Percentiles rank a stretch among this genome's conserved stretches.
phyloP scores from a whole-genome alignment of 129 eudicot genomes.

The Escallonia rubra region DNA sequence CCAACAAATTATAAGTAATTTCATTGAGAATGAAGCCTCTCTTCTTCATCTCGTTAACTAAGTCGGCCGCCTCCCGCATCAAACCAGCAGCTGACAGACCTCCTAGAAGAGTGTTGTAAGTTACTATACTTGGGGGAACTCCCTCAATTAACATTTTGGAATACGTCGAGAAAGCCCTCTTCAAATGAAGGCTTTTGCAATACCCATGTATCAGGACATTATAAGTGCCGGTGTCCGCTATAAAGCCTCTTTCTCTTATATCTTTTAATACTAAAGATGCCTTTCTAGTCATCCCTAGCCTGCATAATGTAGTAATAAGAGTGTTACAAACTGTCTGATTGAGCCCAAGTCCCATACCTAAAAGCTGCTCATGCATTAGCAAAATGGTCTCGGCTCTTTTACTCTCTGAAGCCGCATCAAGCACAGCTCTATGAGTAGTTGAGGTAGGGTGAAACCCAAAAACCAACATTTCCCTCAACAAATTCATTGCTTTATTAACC shows the following conservation, averaged over 20 bases:
- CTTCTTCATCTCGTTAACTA: constrained; percentile 54
- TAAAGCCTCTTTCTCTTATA: constrained; percentile 58
- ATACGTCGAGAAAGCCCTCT: constrained; percentile 52
- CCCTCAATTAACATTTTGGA: constrained; percentile 62
- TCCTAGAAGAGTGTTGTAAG: constrained; percentile 67
- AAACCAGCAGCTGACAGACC: constrained; percentile 55
- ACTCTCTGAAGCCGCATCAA: constrained; percentile 60
- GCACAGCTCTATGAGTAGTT: constrained; percentile 43
- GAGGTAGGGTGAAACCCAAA: constrained; percentile 49
- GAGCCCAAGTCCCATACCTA: constrained; percentile 69
- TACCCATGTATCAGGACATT: constrained; percentile 71
- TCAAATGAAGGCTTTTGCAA: constrained; percentile 61
- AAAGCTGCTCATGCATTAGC: constrained; percentile 51
- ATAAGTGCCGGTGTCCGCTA: constrained; percentile 63
- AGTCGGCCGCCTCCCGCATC: constrained; percentile 38
- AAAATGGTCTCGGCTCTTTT: constrained; percentile 57
- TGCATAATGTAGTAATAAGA: constrained; percentile 60
- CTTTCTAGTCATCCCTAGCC: constrained; percentile 81
- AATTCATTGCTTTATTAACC: constrained; percentile 51
- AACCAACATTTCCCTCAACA: constrained; percentile 51
- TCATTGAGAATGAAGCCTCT: constrained; percentile 61
- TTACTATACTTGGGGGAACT: constrained; percentile 55
- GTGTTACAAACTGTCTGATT: constrained; percentile 49
- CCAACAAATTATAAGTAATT: constrained; percentile 53
- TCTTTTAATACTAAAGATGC: constrained; percentile 55